A percentile compares a stretch with the other conserved stretches of the same genome.
Evolutionary conservation across 495 filamentous ascomycete genomes (phyloP).

Genomic region (Podospora pseudoanserina): DNA sequence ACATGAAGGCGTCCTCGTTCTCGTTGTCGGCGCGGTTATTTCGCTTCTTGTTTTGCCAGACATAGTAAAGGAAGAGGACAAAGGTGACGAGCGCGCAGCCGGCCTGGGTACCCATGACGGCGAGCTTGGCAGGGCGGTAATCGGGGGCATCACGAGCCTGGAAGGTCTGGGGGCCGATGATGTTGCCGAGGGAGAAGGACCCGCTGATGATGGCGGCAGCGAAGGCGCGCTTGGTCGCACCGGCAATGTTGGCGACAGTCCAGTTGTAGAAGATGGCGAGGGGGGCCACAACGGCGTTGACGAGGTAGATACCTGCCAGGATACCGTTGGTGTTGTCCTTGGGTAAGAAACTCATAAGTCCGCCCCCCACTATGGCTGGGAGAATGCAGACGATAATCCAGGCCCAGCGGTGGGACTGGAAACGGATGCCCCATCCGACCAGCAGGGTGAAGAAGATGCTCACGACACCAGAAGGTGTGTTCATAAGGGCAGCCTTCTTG

Average conservation of each 20-base stretch:
- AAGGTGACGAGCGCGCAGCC: constrained; percentile 35
- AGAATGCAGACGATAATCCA: constrained; percentile 35
- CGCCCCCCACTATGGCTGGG: constrained; percentile 52
- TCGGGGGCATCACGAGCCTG: constrained; percentile 55
- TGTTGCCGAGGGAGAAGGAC: constrained; percentile 61
- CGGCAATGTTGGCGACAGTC: constrained; percentile 37
- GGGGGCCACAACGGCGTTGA: constrained; percentile 57
- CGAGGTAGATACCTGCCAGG: constrained; percentile 61
- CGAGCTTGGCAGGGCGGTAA: constrained; percentile 61
- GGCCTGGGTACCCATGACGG: constrained; percentile 44
- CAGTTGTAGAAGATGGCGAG: constrained; percentile 44
- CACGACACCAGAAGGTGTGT: constrained; percentile 56
- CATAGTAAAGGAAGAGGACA: constrained; percentile 34
- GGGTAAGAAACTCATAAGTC: constrained; percentile 57
- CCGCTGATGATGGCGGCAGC: constrained; percentile 52
- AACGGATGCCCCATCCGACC: constrained; percentile 43
- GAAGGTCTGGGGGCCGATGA: constrained; percentile 68
- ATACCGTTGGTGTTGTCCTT: constrained; percentile 44
- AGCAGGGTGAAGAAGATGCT: constrained; percentile 53
- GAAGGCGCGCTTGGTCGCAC: constrained; percentile 39
- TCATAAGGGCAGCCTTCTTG: constrained; percentile 53
- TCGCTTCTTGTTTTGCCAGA: constrained; percentile 37
- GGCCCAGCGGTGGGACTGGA: constrained; percentile 35
- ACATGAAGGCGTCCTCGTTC: constrained; percentile 31
- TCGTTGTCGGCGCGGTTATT: constrained; percentile 19